Base-by-base conservation (phyloP, 805 yeast species). In the Ogataea henricii region DNA sequence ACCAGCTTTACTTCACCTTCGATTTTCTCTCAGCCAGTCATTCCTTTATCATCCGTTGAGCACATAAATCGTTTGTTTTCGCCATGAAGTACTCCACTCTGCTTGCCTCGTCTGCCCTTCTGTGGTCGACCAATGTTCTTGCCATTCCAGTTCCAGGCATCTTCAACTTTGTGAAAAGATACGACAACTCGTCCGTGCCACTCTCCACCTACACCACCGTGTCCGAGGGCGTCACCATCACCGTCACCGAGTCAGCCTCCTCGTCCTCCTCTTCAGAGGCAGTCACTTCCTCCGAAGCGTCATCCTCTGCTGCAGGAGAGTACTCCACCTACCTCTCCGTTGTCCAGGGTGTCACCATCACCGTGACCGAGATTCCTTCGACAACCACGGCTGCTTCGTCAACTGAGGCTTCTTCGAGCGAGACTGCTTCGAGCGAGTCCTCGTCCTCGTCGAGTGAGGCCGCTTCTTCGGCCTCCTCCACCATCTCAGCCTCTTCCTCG, bases 11-110 rank as follows among this genome's bases (percentile, higher is more conserved):
- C 40, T 37, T 16, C 25, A 41, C 45, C 32, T 50, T 37, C 46
- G 52, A 49, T 44, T 16, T 37, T 29, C 40, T 49, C 40, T 49
- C 61, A 55, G 54, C 58, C 58, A 59, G 57, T 60, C 65, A 55
- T 40, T 61, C 65, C 53, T 61, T 61, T 49, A 52, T 33, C 34
- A 49, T 50, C 58, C 54, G 56, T 59, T 59, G 58, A 52, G 41
- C 40, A 26, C 27, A 48, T n/a, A 43, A 45, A 37, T 45, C 52
- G 45, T 32, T 23, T 17, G 50, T 46, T 12, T 21, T 14, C 8
- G 17, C 21, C 22, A 59, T 59, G 63, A 53, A 56, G 35, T 41
- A 52, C 27, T 40, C 49, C 12, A 22, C 49, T 23, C 25, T 52
- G 29, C 25, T 49, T 26, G 43, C 48, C 44, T 34, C 55, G 5